These are phyloP conservation scores for Penicillium ochrochloron DNA, from an alignment of 495 filamentous ascomycete genomes.

Conservation along the genomic window DNA sequence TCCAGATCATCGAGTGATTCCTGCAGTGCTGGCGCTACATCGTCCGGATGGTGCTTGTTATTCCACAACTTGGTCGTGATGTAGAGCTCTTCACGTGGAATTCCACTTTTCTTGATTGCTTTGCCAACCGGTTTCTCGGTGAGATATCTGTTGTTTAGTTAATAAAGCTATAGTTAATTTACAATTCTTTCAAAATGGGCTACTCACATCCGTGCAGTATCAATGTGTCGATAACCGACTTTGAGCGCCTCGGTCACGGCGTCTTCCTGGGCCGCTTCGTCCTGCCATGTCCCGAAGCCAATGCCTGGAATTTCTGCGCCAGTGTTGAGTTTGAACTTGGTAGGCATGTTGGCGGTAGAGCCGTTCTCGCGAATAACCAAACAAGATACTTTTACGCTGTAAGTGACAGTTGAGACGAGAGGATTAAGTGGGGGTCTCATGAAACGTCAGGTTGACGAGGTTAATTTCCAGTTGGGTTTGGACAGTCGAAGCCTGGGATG, in stretches of 20 bases:
- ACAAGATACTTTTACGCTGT: neutral
- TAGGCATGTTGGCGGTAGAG: neutral
- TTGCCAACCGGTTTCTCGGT: slow-evolving; percentile 53
- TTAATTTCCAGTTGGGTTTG: neutral
- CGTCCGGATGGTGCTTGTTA: slow-evolving; percentile 62
- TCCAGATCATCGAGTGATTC: slow-evolving; percentile 63
- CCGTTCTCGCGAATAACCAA: neutral
- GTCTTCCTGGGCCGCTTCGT: slow-evolving; percentile 45
- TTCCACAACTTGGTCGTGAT: slow-evolving; percentile 67
- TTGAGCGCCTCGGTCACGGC: slow-evolving; percentile 47
- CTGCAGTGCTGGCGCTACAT: slow-evolving; percentile 59
- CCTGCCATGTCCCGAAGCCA: slow-evolving; percentile 50
- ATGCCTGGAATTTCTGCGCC: slow-evolving; percentile 48
- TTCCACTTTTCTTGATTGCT: slow-evolving; percentile 55
- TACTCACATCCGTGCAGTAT: slow-evolving; percentile 50
- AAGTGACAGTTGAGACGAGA: neutral
- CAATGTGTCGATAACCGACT: slow-evolving; percentile 61
- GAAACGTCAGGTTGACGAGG: slow-evolving; percentile 9
- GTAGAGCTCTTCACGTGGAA: slow-evolving; percentile 40
- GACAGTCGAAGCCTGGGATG: neutral
- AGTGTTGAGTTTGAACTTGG: slow-evolving; percentile 43
- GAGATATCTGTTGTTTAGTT: slow-evolving; percentile 36
- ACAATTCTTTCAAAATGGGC: neutral
- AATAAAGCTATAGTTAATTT: neutral
- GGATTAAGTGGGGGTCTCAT: neutral